These are phyloP conservation scores for Ophiostoma tasmaniense DNA, from an alignment of 2,329 filamentous ascomycete genomes.

Conservation along the genomic window DNA sequence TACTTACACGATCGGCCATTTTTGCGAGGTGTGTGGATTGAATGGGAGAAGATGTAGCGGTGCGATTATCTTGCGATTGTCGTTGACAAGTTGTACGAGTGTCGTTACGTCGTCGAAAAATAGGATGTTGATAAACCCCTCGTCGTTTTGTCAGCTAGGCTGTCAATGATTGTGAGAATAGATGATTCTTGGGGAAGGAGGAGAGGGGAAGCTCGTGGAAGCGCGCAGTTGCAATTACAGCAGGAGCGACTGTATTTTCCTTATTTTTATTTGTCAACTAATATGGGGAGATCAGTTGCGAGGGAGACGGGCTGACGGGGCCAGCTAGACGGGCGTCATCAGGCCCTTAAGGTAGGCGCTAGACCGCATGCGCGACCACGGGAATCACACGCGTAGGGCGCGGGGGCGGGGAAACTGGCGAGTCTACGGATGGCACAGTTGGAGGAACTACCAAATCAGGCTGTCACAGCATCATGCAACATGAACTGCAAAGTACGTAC, in stretches of 20 bases:
- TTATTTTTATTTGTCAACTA: constrained; percentile 1
- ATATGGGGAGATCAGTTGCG: constrained; percentile 7
- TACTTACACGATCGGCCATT: constrained; percentile 6
- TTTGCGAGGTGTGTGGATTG: background rate
- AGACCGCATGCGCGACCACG: background rate
- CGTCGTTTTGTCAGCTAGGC: background rate
- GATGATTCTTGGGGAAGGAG: background rate
- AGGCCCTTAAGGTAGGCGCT: constrained; percentile 1
- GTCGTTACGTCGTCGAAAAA: background rate
- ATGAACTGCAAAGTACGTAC: background rate
- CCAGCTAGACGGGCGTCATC: background rate
- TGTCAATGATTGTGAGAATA: background rate
- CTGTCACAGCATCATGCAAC: background rate
- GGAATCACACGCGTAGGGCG: background rate
- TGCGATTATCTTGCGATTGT: background rate
- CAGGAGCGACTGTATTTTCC: background rate
- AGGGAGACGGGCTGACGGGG: background rate
- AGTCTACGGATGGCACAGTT: background rate
- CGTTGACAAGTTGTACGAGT: background rate
- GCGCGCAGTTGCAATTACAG: background rate
- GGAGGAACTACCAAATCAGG: background rate
- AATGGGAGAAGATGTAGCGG: background rate
- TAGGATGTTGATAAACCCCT: background rate
- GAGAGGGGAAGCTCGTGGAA: background rate
- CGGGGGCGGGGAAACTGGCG: constrained; percentile 2